A percentile compares a stretch with the other conserved stretches of the same genome.
Conservation (phyloP, 2,329 filamentous ascomycete species). For the Xylaria sp. region DNA sequence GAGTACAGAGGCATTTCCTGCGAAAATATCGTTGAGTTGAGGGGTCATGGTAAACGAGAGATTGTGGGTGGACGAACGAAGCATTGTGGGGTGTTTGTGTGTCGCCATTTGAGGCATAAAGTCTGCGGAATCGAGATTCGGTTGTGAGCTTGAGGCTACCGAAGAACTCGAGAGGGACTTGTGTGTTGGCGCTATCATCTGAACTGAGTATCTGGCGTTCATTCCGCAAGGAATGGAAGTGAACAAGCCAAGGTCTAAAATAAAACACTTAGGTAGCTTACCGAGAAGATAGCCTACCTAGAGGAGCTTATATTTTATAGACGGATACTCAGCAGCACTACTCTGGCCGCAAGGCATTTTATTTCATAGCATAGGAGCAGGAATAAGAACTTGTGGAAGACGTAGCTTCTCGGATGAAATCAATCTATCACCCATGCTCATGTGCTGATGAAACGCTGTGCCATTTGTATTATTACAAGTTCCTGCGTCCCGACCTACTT, state of each 20-base stretch:
- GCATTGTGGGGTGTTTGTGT: not conserved
- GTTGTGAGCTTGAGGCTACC: not conserved
- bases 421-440: constrained; percentile 39
- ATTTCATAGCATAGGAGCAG: constrained; percentile 25
- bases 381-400: constrained; percentile 19
- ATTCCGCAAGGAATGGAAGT: constrained; percentile 15
- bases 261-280: constrained; percentile 27
- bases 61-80: constrained; percentile 5
- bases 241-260: not conserved
- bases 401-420: constrained; percentile 40
- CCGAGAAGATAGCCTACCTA: constrained; percentile 19
- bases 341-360: constrained; percentile 12
- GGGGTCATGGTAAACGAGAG: constrained; percentile 19
- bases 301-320: constrained; percentile 15
- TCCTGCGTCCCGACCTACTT: constrained; percentile 17
- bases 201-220: constrained; percentile 4
- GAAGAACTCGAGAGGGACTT: not conserved
- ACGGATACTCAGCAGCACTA: constrained; percentile 17
- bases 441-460: constrained; percentile 32
- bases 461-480: constrained; percentile 41
- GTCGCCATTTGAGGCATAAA: constrained; percentile 6
- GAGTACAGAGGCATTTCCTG: not conserved
- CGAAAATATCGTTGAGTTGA: not conserved
- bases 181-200: constrained; percentile 5
- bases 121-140: constrained; percentile 2